Conservation (phyloP, 2,329 filamentous ascomycete genomes). For the Albifimbria verrucaria region DNA sequence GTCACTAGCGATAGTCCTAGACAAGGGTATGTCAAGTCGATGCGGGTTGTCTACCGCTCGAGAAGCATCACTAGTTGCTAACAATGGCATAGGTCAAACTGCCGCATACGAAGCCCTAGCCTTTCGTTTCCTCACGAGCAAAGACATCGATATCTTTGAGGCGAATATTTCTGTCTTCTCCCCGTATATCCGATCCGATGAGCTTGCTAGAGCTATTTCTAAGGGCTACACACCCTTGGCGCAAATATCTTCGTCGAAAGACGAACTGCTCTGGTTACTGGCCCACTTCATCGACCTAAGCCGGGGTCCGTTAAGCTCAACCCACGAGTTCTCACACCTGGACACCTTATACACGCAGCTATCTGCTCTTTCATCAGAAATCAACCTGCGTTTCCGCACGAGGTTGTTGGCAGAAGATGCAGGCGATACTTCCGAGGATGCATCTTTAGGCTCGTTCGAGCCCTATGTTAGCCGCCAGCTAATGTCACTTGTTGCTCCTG, state of each 20-base stretch:
- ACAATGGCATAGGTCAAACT: neutral
- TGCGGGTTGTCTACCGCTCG: neutral
- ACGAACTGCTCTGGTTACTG: slow-evolving; percentile 59
- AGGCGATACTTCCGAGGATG: slow-evolving; percentile 13
- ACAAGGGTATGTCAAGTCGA: neutral
- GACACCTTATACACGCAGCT: slow-evolving; percentile 53
- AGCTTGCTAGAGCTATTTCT: slow-evolving; percentile 40
- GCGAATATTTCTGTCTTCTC: slow-evolving; percentile 33
- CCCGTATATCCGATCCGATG: slow-evolving; percentile 32
- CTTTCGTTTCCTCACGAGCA: slow-evolving; percentile 33
- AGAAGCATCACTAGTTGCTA: neutral
- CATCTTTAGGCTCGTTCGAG: slow-evolving; percentile 31
- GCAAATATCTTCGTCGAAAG: slow-evolving; percentile 24
- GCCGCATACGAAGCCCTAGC: slow-evolving; percentile 33
- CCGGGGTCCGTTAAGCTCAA: slow-evolving; percentile 30
- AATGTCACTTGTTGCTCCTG: slow-evolving; percentile 68
- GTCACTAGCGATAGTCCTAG: slow-evolving; percentile 17
- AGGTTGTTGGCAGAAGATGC: slow-evolving; percentile 9
- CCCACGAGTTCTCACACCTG: slow-evolving; percentile 40
- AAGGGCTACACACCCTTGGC: slow-evolving; percentile 26
- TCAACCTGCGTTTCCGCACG: slow-evolving; percentile 40
- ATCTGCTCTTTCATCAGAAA: slow-evolving; percentile 47
- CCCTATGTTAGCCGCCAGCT: slow-evolving; percentile 65
- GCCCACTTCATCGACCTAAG: slow-evolving; percentile 63
- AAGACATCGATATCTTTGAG: slow-evolving; percentile 38